Conservation (phyloP, 2,329 filamentous ascomycete genomes). For the Akanthomyces muscarius region DNA sequence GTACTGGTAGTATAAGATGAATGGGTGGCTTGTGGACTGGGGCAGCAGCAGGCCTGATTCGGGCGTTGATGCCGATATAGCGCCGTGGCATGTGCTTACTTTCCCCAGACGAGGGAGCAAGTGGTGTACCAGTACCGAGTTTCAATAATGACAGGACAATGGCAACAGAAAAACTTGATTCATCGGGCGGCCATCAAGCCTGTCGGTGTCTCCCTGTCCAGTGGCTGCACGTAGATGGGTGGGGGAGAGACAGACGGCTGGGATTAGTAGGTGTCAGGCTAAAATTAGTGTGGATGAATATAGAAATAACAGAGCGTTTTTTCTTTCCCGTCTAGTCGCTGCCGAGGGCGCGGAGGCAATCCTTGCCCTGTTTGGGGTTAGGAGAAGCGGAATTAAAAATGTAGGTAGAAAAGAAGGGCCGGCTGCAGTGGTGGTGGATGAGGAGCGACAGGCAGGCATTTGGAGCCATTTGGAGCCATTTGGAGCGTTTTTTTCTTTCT, state of each 20-base stretch:
- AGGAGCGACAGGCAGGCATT: not conserved
- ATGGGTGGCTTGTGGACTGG: not conserved
- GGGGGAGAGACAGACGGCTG: not conserved
- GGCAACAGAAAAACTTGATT: not conserved
- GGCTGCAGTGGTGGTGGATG: not conserved
- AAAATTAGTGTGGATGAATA: slow-evolving; percentile 2
- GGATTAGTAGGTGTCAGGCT: not conserved
- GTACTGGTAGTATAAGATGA: not conserved
- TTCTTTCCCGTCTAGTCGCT: not conserved
- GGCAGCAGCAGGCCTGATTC: not conserved
- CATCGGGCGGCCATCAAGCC: slow-evolving; percentile 1
- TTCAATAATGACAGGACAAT: not conserved
- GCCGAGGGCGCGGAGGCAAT: not conserved
- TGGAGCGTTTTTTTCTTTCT: not conserved
- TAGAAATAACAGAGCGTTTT: not conserved
- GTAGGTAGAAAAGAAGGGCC: not conserved
- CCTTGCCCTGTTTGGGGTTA: not conserved
- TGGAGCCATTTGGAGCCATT: not conserved
- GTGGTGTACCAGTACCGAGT: not conserved
- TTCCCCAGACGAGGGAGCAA: not conserved
- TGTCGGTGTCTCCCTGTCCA: not conserved
- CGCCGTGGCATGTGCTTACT: not conserved
- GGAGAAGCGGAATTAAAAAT: not conserved
- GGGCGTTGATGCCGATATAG: slow-evolving; percentile 6
- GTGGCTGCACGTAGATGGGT: not conserved